These are phyloP conservation scores for Coniosporium apollinis DNA, from an alignment of 495 filamentous ascomycete genomes.

Conservation along the genomic window DNA sequence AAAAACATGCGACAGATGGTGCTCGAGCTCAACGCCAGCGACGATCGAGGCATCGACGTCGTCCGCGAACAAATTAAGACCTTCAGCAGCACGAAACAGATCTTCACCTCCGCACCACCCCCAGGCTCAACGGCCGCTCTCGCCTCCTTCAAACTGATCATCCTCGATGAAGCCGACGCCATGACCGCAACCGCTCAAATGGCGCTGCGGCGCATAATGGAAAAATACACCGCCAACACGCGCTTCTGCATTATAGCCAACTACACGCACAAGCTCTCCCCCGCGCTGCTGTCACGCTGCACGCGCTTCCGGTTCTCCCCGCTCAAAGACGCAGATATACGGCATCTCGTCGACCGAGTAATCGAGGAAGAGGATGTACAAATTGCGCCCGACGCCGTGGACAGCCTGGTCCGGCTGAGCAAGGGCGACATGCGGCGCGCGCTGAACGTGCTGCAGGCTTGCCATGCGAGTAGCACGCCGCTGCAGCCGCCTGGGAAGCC, in stretches of 20 bases:
- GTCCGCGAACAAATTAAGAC: constrained; percentile 99
- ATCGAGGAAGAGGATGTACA: constrained; percentile 74
- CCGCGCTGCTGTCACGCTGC: constrained; percentile 81
- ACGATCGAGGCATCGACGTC: constrained; percentile 95
- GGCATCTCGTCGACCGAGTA: constrained; percentile 70
- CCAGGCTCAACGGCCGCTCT: constrained; percentile 34
- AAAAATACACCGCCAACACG: constrained; percentile 96
- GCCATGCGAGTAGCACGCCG: constrained; percentile 71
- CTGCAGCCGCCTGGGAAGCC: constrained; percentile 31
- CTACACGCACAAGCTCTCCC: constrained; percentile 97
- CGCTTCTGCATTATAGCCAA: constrained; percentile 98
- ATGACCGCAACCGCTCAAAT: constrained; percentile 97
- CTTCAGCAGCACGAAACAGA: constrained; percentile 70
- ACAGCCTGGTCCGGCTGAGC: constrained; percentile 69
- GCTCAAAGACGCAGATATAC: constrained; percentile 72
- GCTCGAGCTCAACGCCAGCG: constrained; percentile 88
- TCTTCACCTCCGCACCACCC: constrained; percentile 40
- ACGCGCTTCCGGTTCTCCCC: constrained; percentile 93
- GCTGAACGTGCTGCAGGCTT: constrained; percentile 90
- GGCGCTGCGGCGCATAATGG: constrained; percentile 94
- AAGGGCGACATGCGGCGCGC: constrained; percentile 94
- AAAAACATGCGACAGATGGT: constrained; percentile 97
- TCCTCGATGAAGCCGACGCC: constrained; percentile 94
- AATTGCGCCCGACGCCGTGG: constrained; percentile 60
- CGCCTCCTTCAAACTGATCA: constrained; percentile 81